Base-by-base conservation (phyloP, 2,329 filamentous ascomycete genomes). In the Pezicula radicicola region DNA sequence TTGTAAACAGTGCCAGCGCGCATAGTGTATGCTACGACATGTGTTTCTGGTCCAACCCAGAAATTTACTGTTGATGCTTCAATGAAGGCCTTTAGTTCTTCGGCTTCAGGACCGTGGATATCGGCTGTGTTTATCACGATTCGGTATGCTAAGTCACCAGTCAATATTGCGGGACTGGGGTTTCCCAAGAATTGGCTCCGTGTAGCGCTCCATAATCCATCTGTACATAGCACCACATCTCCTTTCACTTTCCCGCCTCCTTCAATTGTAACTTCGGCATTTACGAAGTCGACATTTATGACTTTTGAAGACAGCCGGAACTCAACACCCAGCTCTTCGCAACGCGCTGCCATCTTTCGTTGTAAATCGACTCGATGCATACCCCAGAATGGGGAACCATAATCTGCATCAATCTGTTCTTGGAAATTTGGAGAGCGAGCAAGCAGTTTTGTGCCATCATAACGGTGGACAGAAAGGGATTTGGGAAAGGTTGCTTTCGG, bases 81-180 rank as follows among this genome's bases (percentile, higher is more conserved):
- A 1, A 87, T 76, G 69, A 80, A 80, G 0, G 74, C 69, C 16
- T 70, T 68, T 4, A 88, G 64, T 35, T 77, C 72, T 1, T 75
- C 69, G 0, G 12, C 69, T 36, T 63, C 58, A 19, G 71, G 67
- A 40, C 84, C 79, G 0, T 68, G 57, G 1, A 86, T 72, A 28
- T 83, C 71, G 7, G 80, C 73, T 0, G 77, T 61, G 0, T 69
- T 65, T 3, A 88, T 69, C 0, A 85, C 77, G 33, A 87, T 78
- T 2, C 84, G 73, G 60, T 86, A 88, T 1, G 84, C 85, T 13
- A 88, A 65, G 62, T 88, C 84, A 0, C 84, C 84, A 0, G 83
- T 87, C 0, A 80, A 76, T 7, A 76, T 63, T 0, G 84, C 80
- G 5, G 70, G 67, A 35, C 79, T 76, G 4, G 71, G 68, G 0